Percentiles rank a stretch among this genome's conserved stretches.
phyloP scores from a whole-genome alignment of 352 stramenopile genomes.

The Phytophthora pisi region DNA sequence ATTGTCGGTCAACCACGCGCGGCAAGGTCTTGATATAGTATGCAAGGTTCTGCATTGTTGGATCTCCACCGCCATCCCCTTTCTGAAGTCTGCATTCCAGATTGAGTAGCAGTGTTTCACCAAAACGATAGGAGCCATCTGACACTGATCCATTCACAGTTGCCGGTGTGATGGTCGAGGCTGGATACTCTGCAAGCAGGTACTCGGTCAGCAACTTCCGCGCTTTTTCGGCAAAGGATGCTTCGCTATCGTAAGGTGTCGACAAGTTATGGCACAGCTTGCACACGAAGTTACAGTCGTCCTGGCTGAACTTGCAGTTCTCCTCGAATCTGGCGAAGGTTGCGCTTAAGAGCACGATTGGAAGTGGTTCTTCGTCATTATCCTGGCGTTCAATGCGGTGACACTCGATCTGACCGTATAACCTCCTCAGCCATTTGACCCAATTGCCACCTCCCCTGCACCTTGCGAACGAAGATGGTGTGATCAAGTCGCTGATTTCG shows the following conservation, averaged over 20 bases:
- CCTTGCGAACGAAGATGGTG: conserved; percentile 30
- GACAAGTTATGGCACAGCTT: conserved; percentile 21
- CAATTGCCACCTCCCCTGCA: conserved; percentile 25
- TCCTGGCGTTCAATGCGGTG: conserved; percentile 16
- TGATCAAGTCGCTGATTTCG: conserved; percentile 26
- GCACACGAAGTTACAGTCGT: conserved; percentile 29
- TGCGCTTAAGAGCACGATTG: conserved; percentile 33
- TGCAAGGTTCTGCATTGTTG: conserved; percentile 28
- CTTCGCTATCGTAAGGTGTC: conserved; percentile 28
- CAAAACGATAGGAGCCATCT: conserved; percentile 22
- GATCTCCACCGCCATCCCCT: conserved; percentile 25
- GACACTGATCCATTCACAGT: conserved; percentile 28
- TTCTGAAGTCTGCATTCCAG: conserved; percentile 33
- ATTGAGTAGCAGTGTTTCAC: conserved; percentile 22
- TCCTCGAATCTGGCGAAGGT: conserved; percentile 27
- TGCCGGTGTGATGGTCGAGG: conserved; percentile 8
- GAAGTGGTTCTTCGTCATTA: conserved; percentile 18
- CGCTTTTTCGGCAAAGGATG: conserved; percentile 18
- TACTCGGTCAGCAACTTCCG: conserved; percentile 26
- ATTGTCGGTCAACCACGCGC: conserved; percentile 25
- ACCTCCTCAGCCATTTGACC: conserved; percentile 27
- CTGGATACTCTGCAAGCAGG: conserved; percentile 14
- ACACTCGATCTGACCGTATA: conserved; percentile 32
- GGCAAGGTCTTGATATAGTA: conserved; percentile 36
- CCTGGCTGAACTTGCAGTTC: conserved; percentile 26